Evolutionary conservation across 805 yeast species (phyloP).

Genomic region (Teunomyces gatunensis): DNA sequence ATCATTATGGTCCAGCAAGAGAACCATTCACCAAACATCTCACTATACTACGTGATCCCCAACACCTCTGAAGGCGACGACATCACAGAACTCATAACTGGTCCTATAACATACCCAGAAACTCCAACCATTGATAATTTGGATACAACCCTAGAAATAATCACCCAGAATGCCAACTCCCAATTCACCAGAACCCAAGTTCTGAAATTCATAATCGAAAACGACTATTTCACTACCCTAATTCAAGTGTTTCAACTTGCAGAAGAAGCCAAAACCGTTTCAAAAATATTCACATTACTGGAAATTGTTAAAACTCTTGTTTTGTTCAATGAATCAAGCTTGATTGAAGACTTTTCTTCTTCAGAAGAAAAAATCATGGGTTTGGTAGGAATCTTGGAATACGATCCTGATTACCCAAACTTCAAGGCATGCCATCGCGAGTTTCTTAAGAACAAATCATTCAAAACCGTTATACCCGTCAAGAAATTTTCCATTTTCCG

Average conservation of each 20-base stretch:
- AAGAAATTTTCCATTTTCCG: conserved; percentile 52
- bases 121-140: conserved; percentile 53
- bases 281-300: conserved; percentile 63
- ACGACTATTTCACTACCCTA: conserved; percentile 52
- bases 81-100: conserved; percentile 73
- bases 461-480: conserved; percentile 68
- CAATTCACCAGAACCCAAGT: conserved; percentile 62
- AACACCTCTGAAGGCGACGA: conserved; percentile 38
- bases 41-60: conserved; percentile 65
- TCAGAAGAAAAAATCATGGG: conserved; percentile 41
- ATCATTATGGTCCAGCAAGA: conserved; percentile 64
- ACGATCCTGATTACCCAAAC: conserved; percentile 83
- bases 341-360: conserved; percentile 33
- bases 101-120: conserved; percentile 70
- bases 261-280: conserved; percentile 52
- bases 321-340: conserved; percentile 59
- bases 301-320: conserved; percentile 70
- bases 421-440: conserved; percentile 78
- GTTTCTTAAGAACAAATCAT: conserved; percentile 55
- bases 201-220: conserved; percentile 51
- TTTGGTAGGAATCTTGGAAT: conserved; percentile 76
- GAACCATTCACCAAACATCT: conserved; percentile 56
- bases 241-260: conserved; percentile 51
- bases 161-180: conserved; percentile 61
- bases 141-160: conserved; percentile 48